These are phyloP conservation scores for Fagopyrum tataricum DNA, from an alignment of 148 eudicot species.

Conservation along the genomic window DNA sequence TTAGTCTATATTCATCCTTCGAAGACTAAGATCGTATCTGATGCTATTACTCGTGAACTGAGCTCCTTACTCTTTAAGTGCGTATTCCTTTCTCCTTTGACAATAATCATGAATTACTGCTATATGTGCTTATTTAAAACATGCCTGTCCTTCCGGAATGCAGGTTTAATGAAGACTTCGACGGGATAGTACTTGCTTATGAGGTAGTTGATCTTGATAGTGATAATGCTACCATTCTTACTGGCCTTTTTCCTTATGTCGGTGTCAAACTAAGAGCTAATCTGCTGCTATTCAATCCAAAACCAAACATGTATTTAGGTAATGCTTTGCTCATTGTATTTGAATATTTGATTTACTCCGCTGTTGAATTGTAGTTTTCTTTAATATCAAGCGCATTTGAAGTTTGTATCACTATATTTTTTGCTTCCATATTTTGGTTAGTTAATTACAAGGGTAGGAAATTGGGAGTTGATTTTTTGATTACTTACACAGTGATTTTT, in stretches of 20 bases:
- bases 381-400: too few relatives aligned
- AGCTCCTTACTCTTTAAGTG: slow-evolving; percentile 62
- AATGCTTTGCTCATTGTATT: neutral
- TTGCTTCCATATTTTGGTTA: too few relatives aligned
- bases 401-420: too few relatives aligned
- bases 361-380: too few relatives aligned
- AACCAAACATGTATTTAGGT: slow-evolving; percentile 73
- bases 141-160: neutral
- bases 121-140: neutral
- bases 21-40: slow-evolving; percentile 36
- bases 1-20: slow-evolving; percentile 58
- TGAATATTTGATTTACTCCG: too few relatives aligned
- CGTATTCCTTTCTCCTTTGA: slow-evolving; percentile 1
- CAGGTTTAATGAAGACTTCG: slow-evolving; percentile 75
- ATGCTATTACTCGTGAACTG: slow-evolving; percentile 48
- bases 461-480: too few relatives aligned
- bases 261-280: slow-evolving; percentile 49
- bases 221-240: slow-evolving; percentile 44
- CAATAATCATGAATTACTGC: too few relatives aligned
- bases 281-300: slow-evolving; percentile 68
- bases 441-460: too few relatives aligned
- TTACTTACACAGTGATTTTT: too few relatives aligned
- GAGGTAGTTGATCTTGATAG: slow-evolving; percentile 30
- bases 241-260: slow-evolving; percentile 59
- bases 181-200: slow-evolving; percentile 73